phyloP scores from a whole-genome alignment of 169 alveolate genomes.

The Plasmodium falciparum region DNA sequence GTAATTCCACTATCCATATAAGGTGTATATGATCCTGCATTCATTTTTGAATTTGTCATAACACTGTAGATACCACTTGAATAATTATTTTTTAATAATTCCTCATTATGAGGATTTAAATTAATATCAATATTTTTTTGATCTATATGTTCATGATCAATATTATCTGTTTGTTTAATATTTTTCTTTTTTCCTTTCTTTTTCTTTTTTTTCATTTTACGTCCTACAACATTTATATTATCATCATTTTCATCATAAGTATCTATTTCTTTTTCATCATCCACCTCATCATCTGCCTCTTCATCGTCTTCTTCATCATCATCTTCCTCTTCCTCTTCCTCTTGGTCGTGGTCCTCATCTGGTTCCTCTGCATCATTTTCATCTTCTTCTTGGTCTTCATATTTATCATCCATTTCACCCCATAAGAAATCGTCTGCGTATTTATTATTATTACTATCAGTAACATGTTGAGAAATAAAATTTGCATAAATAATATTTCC shows the following conservation, averaged over 20 bases:
- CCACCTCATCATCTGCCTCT: constrained; percentile 23
- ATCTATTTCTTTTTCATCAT: constrained; percentile 54
- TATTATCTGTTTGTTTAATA: constrained; percentile 4
- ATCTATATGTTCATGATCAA: constrained; percentile 32
- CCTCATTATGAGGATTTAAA: constrained; percentile 26
- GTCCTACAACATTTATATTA: constrained; percentile 18
- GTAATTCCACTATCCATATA: constrained; percentile 61
- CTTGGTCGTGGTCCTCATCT: constrained; percentile 5
- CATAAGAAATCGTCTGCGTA: constrained; percentile 82
- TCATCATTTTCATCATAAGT: constrained; percentile 1
- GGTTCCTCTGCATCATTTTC: constrained; percentile 20
- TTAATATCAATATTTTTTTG: constrained; percentile 13
- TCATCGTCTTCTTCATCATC: constrained; percentile 26
- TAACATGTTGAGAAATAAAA: constrained; percentile 76
- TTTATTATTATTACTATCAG: constrained; percentile 38
- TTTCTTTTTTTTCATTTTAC: constrained; percentile 33
- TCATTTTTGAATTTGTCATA: constrained; percentile 42
- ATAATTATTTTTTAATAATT: constrained; percentile 34
- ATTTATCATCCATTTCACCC: constrained; percentile 76
- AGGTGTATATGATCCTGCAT: constrained; percentile 51
- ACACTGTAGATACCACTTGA: constrained; percentile 67
- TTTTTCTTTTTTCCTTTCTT: constrained; percentile 73
- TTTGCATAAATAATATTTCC: constrained; percentile 82
- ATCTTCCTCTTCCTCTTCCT: constrained; percentile 47
- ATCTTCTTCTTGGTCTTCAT: constrained; percentile 75